Evolutionary conservation across 208 protist species (phyloP).

Genomic region (Leishmania tarentolae): DNA sequence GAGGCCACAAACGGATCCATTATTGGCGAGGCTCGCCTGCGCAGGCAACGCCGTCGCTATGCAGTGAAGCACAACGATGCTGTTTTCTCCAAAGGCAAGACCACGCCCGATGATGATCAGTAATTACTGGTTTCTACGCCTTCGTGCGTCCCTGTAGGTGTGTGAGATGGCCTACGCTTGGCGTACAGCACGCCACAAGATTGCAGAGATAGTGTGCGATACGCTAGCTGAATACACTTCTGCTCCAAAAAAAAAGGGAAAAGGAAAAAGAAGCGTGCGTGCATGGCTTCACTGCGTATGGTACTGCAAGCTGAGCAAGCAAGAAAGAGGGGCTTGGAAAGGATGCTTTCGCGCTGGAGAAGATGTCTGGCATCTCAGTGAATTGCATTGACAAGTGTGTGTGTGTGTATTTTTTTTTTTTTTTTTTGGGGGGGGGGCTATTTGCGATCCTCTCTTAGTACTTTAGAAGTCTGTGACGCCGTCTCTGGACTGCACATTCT

Average conservation of each 20-base stretch:
- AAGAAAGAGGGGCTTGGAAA: not conserved
- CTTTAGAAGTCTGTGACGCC: not conserved
- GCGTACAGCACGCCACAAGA: too few relatives aligned
- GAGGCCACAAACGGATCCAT: conserved; percentile 40
- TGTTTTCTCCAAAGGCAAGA: not conserved
- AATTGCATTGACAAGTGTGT: not conserved
- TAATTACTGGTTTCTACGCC: not conserved
- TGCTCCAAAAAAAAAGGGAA: not conserved
- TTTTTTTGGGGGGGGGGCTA: not conserved
- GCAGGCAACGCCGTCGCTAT: conserved; percentile 16
- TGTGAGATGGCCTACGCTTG: not conserved
- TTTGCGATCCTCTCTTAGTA: not conserved
- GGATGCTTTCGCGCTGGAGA: not conserved
- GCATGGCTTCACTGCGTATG: not conserved
- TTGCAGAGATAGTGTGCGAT: not conserved
- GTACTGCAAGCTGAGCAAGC: not conserved
- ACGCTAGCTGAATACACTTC: not conserved
- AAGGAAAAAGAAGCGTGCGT: not conserved
- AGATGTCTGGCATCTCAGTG: not conserved
- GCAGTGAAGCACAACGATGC: conserved; percentile 18
- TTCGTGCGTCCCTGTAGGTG: not conserved
- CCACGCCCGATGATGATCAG: not conserved
- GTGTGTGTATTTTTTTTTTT: not conserved
- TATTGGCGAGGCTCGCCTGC: conserved; percentile 28
- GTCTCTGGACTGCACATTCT: not conserved